Conservation (phyloP, 176 grass and related monocot genomes). For the Eleusine coracana region DNA sequence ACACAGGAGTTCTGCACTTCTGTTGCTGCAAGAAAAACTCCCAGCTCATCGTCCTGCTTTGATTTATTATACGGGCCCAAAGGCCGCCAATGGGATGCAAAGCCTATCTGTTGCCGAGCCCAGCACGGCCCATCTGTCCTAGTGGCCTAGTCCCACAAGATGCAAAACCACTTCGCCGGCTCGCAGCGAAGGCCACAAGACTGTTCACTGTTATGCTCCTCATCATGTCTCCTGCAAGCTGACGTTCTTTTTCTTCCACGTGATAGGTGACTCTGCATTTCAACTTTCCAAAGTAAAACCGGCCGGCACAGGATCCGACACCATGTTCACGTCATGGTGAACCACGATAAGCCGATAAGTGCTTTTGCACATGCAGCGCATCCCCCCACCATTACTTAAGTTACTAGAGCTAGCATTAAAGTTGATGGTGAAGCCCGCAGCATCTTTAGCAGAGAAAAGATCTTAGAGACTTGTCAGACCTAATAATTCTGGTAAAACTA, state of each 20-base stretch:
- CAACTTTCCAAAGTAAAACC: not conserved
- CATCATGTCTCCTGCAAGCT: too few species aligned
- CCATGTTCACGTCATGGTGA: not conserved
- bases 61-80: not conserved
- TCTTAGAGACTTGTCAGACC: not conserved
- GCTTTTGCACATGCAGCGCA: not conserved
- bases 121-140: not conserved
- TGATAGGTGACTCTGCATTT: conserved; percentile 17
- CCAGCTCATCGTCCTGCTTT: too few species aligned
- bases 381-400: not conserved
- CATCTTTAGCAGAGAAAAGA: not conserved
- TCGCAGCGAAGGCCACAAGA: too few species aligned
- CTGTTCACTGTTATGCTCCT: too few species aligned
- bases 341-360: not conserved
- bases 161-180: too few species aligned
- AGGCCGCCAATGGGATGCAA: not conserved
- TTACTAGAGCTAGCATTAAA: not conserved
- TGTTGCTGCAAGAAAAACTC: too few species aligned
- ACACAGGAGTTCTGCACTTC: too few species aligned
- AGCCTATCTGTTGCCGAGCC: not conserved
- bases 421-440: not conserved
- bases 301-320: not conserved
- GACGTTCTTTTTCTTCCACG: not conserved
- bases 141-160: too few species aligned
- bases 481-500: conserved; percentile 27